phyloP scores from a whole-genome alignment of 2,329 filamentous ascomycete species.

The Penicillium sumatraense region DNA sequence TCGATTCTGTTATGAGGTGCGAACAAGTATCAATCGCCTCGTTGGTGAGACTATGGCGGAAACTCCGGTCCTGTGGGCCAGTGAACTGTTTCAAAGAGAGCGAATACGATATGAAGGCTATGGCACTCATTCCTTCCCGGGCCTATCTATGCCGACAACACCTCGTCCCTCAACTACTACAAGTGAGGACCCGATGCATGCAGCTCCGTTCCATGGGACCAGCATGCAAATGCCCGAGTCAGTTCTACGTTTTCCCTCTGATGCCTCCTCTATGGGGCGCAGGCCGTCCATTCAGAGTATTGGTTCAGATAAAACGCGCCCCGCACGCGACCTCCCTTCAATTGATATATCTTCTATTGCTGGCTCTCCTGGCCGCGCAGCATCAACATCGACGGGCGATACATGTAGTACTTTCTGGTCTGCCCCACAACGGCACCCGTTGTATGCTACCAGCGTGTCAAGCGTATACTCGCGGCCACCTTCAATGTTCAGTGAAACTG shows the following conservation, averaged over 20 bases:
- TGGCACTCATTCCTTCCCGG: slow-evolving; percentile 40
- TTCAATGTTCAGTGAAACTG: slow-evolving; percentile 46
- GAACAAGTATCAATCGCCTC: slow-evolving; percentile 81
- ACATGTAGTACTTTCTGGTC: slow-evolving; percentile 87
- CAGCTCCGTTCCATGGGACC: slow-evolving; percentile 31
- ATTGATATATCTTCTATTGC: slow-evolving; percentile 63
- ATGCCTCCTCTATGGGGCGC: slow-evolving; percentile 46
- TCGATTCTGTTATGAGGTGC: slow-evolving; percentile 87
- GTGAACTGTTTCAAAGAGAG: slow-evolving; percentile 82
- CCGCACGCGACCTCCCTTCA: slow-evolving; percentile 60
- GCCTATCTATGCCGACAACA: slow-evolving; percentile 50
- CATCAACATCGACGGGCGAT: slow-evolving; percentile 72
- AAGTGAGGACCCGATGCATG: slow-evolving; percentile 46
- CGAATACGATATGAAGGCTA: slow-evolving; percentile 47
- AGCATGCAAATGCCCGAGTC: slow-evolving; percentile 37
- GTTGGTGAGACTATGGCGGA: slow-evolving; percentile 83
- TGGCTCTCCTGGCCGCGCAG: slow-evolving; percentile 69
- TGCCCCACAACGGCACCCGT: slow-evolving; percentile 71
- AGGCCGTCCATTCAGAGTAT: slow-evolving; percentile 73
- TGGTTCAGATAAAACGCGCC: slow-evolving; percentile 68
- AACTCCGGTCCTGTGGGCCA: slow-evolving; percentile 89
- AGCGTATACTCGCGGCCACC: slow-evolving; percentile 56
- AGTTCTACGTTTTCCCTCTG: slow-evolving; percentile 36
- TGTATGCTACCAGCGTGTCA: slow-evolving; percentile 66
- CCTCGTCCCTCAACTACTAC: slow-evolving; percentile 50